Conservation (phyloP, 2,329 filamentous ascomycete species). For the Sclerotinia glacialis region DNA sequence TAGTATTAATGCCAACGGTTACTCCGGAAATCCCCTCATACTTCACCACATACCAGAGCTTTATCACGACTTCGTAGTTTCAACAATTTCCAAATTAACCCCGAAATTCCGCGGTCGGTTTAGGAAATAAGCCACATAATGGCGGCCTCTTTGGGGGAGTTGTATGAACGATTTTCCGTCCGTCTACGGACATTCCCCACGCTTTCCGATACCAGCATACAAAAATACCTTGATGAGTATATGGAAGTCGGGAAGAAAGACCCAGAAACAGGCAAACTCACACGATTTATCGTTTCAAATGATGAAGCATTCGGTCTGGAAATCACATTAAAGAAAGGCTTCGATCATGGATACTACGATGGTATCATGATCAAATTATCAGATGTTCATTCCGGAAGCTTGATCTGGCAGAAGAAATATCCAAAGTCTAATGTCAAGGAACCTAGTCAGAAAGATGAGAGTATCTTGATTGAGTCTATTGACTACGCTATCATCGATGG, state of each 20-base stretch:
- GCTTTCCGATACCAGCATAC: neutral
- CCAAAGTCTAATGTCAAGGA: neutral
- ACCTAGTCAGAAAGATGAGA: neutral
- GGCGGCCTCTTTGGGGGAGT: neutral
- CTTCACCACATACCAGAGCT: neutral
- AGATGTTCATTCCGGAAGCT: neutral
- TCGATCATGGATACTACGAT: conserved; percentile 10
- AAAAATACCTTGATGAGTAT: conserved; percentile 8
- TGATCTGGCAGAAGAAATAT: conserved; percentile 10
- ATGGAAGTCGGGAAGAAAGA: conserved; percentile 17
- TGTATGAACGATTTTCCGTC: conserved; percentile 5
- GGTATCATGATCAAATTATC: neutral
- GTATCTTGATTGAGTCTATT: neutral
- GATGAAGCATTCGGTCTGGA: neutral
- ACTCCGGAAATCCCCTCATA: no score
- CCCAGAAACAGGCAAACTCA: neutral
- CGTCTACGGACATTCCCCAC: neutral
- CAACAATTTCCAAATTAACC: neutral
- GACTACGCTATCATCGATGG: neutral
- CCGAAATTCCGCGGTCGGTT: neutral
- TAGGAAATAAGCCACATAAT: neutral
- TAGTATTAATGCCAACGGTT: no score
- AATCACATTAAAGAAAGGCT: neutral
- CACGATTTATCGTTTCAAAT: neutral
- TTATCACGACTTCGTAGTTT: neutral